Percentiles rank a stretch among this genome's conserved stretches.
Evolutionary conservation across 2,329 filamentous ascomycete species (phyloP).

Genomic region (Diaporthe caulivora): DNA sequence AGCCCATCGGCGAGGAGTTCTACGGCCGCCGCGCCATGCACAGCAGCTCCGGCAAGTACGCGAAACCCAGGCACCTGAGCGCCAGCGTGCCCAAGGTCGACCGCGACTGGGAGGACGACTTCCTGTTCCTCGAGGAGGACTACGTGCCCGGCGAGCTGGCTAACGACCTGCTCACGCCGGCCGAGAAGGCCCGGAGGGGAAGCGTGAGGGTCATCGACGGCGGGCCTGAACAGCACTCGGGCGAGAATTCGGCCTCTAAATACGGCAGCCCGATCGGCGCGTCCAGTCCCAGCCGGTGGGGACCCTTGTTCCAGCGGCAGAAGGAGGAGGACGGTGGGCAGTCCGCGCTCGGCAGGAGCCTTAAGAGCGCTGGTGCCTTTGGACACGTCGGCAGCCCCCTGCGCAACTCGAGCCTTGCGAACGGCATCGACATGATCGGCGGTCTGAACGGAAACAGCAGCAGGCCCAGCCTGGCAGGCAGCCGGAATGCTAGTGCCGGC

Average conservation of each 20-base stretch:
- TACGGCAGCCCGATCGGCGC: constrained; percentile 71
- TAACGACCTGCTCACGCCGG: constrained; percentile 74
- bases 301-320: constrained; percentile 70
- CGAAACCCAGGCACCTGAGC: constrained; percentile 77
- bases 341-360: constrained; percentile 46
- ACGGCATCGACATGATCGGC: constrained; percentile 57
- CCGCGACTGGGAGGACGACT: constrained; percentile 74
- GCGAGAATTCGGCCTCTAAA: constrained; percentile 66
- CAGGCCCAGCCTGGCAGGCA: constrained; percentile 55
- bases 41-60: constrained; percentile 68
- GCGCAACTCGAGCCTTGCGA: constrained; percentile 72
- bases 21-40: constrained; percentile 79
- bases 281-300: constrained; percentile 72
- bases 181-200: constrained; percentile 74
- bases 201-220: constrained; percentile 66
- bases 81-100: constrained; percentile 76
- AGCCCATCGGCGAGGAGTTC: constrained; percentile 70
- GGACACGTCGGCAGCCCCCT: constrained; percentile 76
- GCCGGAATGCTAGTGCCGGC: constrained; percentile 56
- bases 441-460: constrained; percentile 47
- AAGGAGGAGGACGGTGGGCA: constrained; percentile 65
- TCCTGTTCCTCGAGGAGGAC: constrained; percentile 86
- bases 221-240: constrained; percentile 43
- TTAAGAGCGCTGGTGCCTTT: constrained; percentile 67
- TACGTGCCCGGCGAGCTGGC: constrained; percentile 80